These are phyloP conservation scores for Panicum hallii DNA, from an alignment of 202 grass and related monocot species.

Conservation along the genomic window DNA sequence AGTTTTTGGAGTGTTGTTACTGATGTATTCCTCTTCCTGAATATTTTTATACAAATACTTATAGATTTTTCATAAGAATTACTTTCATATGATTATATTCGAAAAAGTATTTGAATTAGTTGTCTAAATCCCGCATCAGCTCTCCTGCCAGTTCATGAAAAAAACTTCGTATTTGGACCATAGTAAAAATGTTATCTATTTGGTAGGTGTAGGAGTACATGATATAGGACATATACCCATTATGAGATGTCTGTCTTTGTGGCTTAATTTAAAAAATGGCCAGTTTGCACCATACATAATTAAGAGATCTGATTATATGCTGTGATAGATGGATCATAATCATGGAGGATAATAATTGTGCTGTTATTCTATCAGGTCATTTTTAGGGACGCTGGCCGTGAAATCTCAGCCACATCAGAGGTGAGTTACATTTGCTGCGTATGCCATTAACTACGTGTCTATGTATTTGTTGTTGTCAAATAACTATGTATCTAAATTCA, in stretches of 20 bases:
- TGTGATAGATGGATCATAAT: constrained; percentile 9
- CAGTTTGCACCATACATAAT: not conserved
- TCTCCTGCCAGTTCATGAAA: not conserved
- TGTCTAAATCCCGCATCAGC: not conserved
- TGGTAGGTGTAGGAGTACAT: not conserved
- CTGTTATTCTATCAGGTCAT: constrained; percentile 50
- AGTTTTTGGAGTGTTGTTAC: not conserved
- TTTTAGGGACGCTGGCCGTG: constrained; percentile 47
- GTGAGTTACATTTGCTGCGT: constrained; percentile 46
- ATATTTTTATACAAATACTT: not conserved
- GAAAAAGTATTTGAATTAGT: not conserved
- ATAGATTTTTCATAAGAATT: not conserved
- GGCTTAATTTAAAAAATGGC: not conserved
- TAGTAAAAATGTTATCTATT: not conserved
- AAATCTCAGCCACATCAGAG: constrained; percentile 56
- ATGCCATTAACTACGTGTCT: not conserved
- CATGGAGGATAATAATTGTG: constrained; percentile 15
- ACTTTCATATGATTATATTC: not conserved
- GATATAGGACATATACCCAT: not conserved
- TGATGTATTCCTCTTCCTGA: not conserved
- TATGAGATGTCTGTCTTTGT: not conserved
- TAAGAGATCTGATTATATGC: constrained; percentile 12
- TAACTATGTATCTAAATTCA: not conserved
- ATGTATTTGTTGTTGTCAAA: constrained; percentile 13
- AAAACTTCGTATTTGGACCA: not conserved